phyloP scores from a whole-genome alignment of 2,329 filamentous ascomycete genomes.

The Paecilomyces variotii region DNA sequence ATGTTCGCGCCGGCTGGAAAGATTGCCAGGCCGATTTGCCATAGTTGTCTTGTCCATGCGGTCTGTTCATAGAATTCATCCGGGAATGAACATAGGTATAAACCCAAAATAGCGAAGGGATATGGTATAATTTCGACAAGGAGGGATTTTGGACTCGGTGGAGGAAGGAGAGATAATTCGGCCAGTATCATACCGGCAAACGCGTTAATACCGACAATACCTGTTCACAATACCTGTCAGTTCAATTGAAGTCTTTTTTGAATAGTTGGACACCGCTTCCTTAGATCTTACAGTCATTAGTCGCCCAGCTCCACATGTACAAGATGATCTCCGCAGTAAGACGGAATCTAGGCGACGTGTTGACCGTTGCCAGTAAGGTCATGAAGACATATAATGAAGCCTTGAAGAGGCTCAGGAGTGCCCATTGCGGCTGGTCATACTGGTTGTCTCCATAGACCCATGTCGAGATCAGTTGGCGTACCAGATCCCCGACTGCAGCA shows the following conservation, averaged over 20 bases:
- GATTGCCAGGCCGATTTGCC: slow-evolving; percentile 10
- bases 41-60: slow-evolving; percentile 41
- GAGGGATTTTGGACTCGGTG: slow-evolving; percentile 39
- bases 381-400: slow-evolving; percentile 50
- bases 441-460: slow-evolving; percentile 45
- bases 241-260: background rate
- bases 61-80: slow-evolving; percentile 48
- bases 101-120: slow-evolving; percentile 44
- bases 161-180: slow-evolving; percentile 46
- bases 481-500: slow-evolving; percentile 37
- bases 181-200: slow-evolving; percentile 56
- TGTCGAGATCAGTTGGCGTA: slow-evolving; percentile 41
- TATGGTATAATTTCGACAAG: slow-evolving; percentile 39
- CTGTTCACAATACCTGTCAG: slow-evolving; percentile 15
- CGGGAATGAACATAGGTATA: slow-evolving; percentile 54
- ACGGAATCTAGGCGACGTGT: slow-evolving; percentile 43
- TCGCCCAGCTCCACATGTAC: slow-evolving; percentile 39
- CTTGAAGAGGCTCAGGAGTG: slow-evolving; percentile 46
- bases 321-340: slow-evolving; percentile 41
- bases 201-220: slow-evolving; percentile 50
- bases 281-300: slow-evolving; percentile 21
- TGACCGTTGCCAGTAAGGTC: slow-evolving; percentile 44
- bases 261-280: background rate
- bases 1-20: slow-evolving; percentile 37
- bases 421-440: slow-evolving; percentile 55